These are phyloP conservation scores for Xylaria sp. DNA, from an alignment of 2,329 filamentous ascomycete species.

Conservation along the genomic window DNA sequence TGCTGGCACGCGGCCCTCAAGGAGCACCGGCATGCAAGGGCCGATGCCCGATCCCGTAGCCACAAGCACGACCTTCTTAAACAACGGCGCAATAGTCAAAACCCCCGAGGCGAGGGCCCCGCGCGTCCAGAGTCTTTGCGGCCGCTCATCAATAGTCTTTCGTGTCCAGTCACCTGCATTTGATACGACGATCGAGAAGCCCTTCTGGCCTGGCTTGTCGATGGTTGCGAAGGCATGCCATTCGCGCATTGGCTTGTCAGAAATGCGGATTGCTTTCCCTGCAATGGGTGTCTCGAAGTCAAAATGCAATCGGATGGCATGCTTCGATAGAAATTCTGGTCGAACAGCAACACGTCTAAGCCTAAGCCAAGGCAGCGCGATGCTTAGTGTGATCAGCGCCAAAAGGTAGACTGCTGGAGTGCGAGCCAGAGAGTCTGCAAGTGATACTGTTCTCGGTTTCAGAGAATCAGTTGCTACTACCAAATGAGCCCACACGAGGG, in stretches of 20 bases:
- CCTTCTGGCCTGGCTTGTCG: conserved; percentile 56
- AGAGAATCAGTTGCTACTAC: conserved; percentile 64
- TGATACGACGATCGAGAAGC: conserved; percentile 76
- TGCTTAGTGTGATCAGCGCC: conserved; percentile 69
- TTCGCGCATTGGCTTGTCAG: conserved; percentile 72
- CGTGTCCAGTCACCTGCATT: conserved; percentile 81
- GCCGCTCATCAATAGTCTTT: conserved; percentile 70
- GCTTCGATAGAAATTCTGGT: conserved; percentile 74
- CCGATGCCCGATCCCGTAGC: conserved; percentile 80
- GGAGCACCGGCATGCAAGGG: conserved; percentile 53
- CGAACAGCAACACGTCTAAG: conserved; percentile 75
- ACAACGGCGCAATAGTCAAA: conserved; percentile 73
- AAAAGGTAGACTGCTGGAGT: conserved; percentile 74
- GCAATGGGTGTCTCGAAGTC: conserved; percentile 69
- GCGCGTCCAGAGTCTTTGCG: conserved; percentile 73
- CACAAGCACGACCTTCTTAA: conserved; percentile 72
- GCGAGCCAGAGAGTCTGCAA: conserved; percentile 53
- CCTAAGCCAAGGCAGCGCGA: conserved; percentile 78
- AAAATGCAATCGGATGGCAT: conserved; percentile 78
- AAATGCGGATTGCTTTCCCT: conserved; percentile 68
- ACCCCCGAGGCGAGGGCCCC: conserved; percentile 75
- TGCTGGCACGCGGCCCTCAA: conserved; percentile 60
- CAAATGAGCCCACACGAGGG: conserved; percentile 72
- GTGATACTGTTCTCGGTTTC: conserved; percentile 40
- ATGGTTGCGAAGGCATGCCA: conserved; percentile 84